Evolutionary conservation across 2,329 filamentous ascomycete genomes (phyloP).

Genomic region (Coniella lustricola): DNA sequence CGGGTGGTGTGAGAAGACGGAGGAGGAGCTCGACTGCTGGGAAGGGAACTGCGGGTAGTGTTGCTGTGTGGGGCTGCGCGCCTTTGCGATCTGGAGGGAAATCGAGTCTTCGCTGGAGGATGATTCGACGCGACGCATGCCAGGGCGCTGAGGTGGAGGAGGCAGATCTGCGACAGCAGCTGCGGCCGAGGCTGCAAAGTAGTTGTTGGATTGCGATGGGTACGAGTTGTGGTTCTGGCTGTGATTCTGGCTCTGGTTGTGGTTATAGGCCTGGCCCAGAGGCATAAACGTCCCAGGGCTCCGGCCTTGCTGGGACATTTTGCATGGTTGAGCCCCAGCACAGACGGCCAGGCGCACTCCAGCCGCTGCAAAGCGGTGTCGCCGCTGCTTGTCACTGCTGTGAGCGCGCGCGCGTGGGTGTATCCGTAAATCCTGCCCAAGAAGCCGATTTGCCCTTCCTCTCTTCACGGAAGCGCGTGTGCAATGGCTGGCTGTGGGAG

Average conservation of each 20-base stretch:
- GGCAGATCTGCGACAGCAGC: conserved; percentile 22
- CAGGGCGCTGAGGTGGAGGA: conserved; percentile 25
- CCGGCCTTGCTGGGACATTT: conserved; percentile 39
- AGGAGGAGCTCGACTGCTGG: conserved; percentile 34
- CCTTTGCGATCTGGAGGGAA: conserved; percentile 32
- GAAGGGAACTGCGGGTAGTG: conserved; percentile 14
- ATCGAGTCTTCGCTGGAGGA: conserved; percentile 36
- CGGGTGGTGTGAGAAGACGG: conserved; percentile 27
- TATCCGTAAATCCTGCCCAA: too few relatives aligned
- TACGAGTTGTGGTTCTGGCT: too few relatives aligned
- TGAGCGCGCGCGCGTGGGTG: neutral
- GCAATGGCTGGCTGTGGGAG: neutral
- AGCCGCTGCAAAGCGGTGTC: too few relatives aligned
- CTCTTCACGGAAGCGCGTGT: too few relatives aligned
- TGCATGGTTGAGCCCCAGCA: conserved; percentile 33
- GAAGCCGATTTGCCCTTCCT: too few relatives aligned
- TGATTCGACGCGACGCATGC: conserved; percentile 38
- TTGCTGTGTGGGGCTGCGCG: conserved; percentile 27
- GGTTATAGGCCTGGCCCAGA: conserved; percentile 19
- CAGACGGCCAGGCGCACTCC: conserved; percentile 6
- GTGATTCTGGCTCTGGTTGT: neutral
- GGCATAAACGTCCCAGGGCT: conserved; percentile 48
- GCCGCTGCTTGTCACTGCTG: too few relatives aligned
- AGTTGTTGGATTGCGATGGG: conserved; percentile 11
- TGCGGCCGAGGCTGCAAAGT: conserved; percentile 27